A percentile compares a stretch with the other conserved stretches of the same genome.
phyloP scores from a whole-genome alignment of 1,284 basidiomycete genomes.

The Cryptococcus wingfieldii region DNA sequence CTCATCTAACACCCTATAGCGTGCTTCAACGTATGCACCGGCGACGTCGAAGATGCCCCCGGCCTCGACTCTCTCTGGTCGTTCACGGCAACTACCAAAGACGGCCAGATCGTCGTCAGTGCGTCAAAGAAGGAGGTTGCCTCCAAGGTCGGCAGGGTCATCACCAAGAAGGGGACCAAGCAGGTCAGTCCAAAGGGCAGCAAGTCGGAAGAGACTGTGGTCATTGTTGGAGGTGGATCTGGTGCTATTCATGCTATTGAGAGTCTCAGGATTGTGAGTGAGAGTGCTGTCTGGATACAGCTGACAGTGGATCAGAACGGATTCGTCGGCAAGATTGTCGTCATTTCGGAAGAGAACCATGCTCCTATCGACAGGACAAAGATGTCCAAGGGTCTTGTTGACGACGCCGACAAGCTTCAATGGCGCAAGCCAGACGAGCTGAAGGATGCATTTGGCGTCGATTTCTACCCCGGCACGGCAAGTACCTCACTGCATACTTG shows the following conservation, averaged over 20 bases:
- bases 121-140: constrained; percentile 67
- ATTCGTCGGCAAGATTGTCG: constrained; percentile 70
- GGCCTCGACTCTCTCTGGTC: constrained; percentile 79
- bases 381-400: constrained; percentile 80
- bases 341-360: constrained; percentile 73
- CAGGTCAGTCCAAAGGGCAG: constrained; percentile 50
- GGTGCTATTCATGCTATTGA: constrained; percentile 77
- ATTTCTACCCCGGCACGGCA: constrained; percentile 65
- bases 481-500: constrained; percentile 26
- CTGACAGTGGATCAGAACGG: constrained; percentile 58
- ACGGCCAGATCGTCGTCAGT: constrained; percentile 69
- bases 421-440: constrained; percentile 69
- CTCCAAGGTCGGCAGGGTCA: constrained; percentile 59
- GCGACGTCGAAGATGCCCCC: constrained; percentile 75
- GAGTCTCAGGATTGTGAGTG: constrained; percentile 69
- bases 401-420: constrained; percentile 70
- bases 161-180: constrained; percentile 41
- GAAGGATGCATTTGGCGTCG: constrained; percentile 74
- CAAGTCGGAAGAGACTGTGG: constrained; percentile 57
- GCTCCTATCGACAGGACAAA: constrained; percentile 89
- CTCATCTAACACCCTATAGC: constrained; percentile 48
- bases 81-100: constrained; percentile 66
- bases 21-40: constrained; percentile 78
- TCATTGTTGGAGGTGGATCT: constrained; percentile 81
- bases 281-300: neutral